A percentile compares a stretch with the other conserved stretches of the same genome.
Conservation (phyloP, 345 rosid genomes). For the Syzygium aqueum region DNA sequence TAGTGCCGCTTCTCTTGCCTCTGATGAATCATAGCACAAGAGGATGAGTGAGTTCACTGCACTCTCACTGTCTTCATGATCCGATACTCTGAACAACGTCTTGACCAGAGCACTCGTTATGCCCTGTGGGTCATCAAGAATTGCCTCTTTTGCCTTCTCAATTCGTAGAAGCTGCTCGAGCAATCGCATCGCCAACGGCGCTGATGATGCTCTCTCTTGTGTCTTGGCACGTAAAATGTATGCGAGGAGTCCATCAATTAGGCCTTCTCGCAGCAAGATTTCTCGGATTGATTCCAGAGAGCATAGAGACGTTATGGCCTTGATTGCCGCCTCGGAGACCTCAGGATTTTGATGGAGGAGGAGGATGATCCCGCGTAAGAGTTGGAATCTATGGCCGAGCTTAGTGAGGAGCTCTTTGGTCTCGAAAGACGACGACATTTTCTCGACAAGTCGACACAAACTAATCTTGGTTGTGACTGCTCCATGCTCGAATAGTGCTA, state of each 20-base stretch:
- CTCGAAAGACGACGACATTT: constrained; percentile 24
- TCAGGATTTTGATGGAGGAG: constrained; percentile 14
- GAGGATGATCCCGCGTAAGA: constrained; percentile 12
- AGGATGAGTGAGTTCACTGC: constrained; percentile 31
- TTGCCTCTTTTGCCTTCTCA: constrained; percentile 21
- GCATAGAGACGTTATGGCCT: constrained; percentile 35
- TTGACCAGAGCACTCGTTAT: constrained; percentile 21
- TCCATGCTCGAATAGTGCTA: constrained; percentile 26
- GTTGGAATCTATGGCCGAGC: constrained; percentile 11
- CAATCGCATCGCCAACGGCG: constrained; percentile 18
- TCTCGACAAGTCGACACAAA: constrained; percentile 33
- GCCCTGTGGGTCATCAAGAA: constrained; percentile 23
- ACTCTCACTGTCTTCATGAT: constrained; percentile 47
- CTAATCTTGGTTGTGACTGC: constrained; percentile 12
- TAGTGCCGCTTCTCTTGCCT: constrained; percentile 17
- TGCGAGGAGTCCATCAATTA: constrained; percentile 15
- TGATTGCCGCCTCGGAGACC: constrained; percentile 19
- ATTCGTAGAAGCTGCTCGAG: constrained; percentile 22
- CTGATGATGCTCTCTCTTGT: constrained; percentile 15
- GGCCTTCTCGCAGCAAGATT: constrained; percentile 22
- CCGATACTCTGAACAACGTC: constrained; percentile 58
- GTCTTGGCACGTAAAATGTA: constrained; percentile 12
- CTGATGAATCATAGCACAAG: constrained; percentile 26
- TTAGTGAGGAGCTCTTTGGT: constrained; percentile 27
- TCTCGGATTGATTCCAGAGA: constrained; percentile 26